Conservation (phyloP, 164 flowering plant species). For the Vitis labrusca region DNA sequence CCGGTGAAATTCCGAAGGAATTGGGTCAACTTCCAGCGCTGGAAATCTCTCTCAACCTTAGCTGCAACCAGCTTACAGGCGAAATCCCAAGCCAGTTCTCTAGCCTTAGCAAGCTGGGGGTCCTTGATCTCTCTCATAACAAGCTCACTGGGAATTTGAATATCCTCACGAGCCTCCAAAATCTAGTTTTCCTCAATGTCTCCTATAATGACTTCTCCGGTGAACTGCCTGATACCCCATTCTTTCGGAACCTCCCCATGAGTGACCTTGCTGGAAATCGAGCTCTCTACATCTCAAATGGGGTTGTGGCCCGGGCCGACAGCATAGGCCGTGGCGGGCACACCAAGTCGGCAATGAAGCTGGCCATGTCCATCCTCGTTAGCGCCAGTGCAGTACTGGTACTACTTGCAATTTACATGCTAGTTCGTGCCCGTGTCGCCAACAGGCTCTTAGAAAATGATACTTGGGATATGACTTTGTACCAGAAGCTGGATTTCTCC, state of each 20-base stretch:
- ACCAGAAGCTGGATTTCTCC: slow-evolving; percentile 81
- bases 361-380: slow-evolving; percentile 66
- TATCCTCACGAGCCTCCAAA: slow-evolving; percentile 60
- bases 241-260: slow-evolving; percentile 74
- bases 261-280: slow-evolving; percentile 65
- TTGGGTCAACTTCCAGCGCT: slow-evolving; percentile 68
- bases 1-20: slow-evolving; percentile 74
- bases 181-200: slow-evolving; percentile 79
- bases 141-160: slow-evolving; percentile 58
- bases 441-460: slow-evolving; percentile 24
- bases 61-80: slow-evolving; percentile 76
- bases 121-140: slow-evolving; percentile 87
- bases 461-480: slow-evolving; percentile 81
- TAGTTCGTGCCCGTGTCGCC: slow-evolving; percentile 46
- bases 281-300: slow-evolving; percentile 55
- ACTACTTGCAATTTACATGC: slow-evolving; percentile 54
- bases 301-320: slow-evolving; percentile 32
- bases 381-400: slow-evolving; percentile 65
- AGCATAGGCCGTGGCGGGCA: slow-evolving; percentile 15
- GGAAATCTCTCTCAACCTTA: slow-evolving; percentile 82
- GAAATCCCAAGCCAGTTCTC: slow-evolving; percentile 62
- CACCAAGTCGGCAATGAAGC: slow-evolving; percentile 49
- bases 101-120: slow-evolving; percentile 62
- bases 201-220: slow-evolving; percentile 92
- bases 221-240: slow-evolving; percentile 74